Evolutionary conservation across 78 protist genomes (phyloP).

Genomic region (Dictyostelium discoideum): dicty_2.7 NC_007088.5:8422501-8423000

Average conservation of each 20-base stretch:
- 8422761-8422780: not conserved
- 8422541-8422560: constrained; percentile 19
- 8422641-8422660: not conserved
- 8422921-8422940: not conserved
- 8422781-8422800: not conserved
- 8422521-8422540: not conserved
- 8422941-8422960: not conserved
- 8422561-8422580: constrained; percentile 6
- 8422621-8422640: not conserved
- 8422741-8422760: not conserved
- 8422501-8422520: not conserved
- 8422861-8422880: not conserved
- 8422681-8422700: constrained; percentile 2
- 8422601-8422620: constrained; percentile 1
- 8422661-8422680: constrained; percentile 14
- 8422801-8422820: not conserved
- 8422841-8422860: not conserved
- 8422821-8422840: not conserved
- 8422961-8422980: not conserved
- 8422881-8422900: not conserved
- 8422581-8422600: constrained; percentile 14
- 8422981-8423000: not conserved
- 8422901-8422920: constrained; percentile 26
- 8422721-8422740: not conserved
- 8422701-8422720: not conserved